Evolutionary conservation across 306 rosid species (phyloP), one percentile per base, ranked within the genome.

Genomic region (Acmispon strigosus): DNA sequence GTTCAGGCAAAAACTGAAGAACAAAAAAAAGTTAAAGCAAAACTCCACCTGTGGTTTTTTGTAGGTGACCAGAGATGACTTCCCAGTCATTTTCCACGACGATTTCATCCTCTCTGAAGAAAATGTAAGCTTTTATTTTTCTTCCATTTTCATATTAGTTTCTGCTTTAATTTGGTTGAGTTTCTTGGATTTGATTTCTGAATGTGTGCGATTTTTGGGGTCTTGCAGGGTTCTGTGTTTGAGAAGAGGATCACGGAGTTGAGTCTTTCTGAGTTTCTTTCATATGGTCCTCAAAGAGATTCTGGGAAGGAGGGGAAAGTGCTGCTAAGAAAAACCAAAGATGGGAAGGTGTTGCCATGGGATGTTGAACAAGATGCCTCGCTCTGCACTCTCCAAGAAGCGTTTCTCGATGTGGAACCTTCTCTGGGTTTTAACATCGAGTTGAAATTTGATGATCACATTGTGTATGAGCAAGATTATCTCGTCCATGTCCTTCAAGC

Each of bases 41-140:
- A 78, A 79, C 22, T 77, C 70, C 79, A 39, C 18, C 27, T 69
- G 62, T 76, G 72, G 62, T 82, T 83, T 84, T 87, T 86, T 87
- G 91, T 81, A 91, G 97, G 97, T 91, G 70, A 87, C 97, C 6
- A 85, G 50, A 70, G 96, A 91, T 84, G 84, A 76, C 77, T 91
- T 73, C 60, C 97, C 97, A 0, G 84, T 91, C 84, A 87, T 91
- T 79, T 91, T 89, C 89, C 97, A 89, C 49, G 96, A 91, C 78
- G 76, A 69, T 51, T 77, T 75, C 50, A 85, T 91, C 61, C 56
- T 78, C 74, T 27, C 91, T 0, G 71, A 76, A 42, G 88, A 87
- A 6, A 82, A 85, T 66, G 97, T 91, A 72, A 78, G 86, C 42
- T 9, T 2, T 32, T 9, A 2, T 27, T 27, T 27, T 0, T 1